Conservation (phyloP, 768 basidiomycete genomes). For the Lentinus tigrinus region DNA sequence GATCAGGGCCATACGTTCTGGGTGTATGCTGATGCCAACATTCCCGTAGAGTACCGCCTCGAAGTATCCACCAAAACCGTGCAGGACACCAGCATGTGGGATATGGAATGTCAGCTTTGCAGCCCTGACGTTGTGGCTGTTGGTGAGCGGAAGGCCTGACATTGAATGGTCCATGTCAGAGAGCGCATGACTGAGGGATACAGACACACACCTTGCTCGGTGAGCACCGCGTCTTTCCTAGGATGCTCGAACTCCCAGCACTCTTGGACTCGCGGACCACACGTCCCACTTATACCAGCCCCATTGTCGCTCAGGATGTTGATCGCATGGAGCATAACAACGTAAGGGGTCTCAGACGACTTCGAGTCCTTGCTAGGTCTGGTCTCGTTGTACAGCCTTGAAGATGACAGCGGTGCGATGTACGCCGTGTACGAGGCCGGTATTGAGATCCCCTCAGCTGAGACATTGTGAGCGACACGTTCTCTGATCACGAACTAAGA, state of each 20-base stretch:
- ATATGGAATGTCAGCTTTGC: conserved; percentile 88
- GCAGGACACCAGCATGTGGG: conserved; percentile 89
- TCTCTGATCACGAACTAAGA: background rate
- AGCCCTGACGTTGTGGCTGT: conserved; percentile 91
- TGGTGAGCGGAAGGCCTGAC: conserved; percentile 88
- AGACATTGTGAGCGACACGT: background rate
- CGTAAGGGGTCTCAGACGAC: conserved; percentile 91
- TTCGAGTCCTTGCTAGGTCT: conserved; percentile 63
- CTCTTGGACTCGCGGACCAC: conserved; percentile 84
- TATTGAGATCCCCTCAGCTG: conserved; percentile 93
- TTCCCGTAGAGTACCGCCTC: conserved; percentile 92
- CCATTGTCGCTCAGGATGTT: conserved; percentile 83
- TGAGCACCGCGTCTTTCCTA: conserved; percentile 70
- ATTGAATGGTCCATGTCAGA: background rate
- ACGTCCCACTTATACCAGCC: conserved; percentile 57
- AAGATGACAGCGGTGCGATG: conserved; percentile 90
- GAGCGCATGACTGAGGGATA: background rate
- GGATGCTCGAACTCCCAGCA: conserved; percentile 99
- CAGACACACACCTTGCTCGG: conserved; percentile 57
- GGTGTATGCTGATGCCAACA: conserved; percentile 91
- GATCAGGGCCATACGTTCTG: conserved; percentile 77
- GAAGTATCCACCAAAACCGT: conserved; percentile 96
- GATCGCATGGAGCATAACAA: conserved; percentile 96
- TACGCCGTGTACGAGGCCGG: conserved; percentile 95
- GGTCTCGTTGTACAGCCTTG: conserved; percentile 88